Conservation (phyloP, 1,284 basidiomycete genomes). For the Singerocomus inundabilis region DNA sequence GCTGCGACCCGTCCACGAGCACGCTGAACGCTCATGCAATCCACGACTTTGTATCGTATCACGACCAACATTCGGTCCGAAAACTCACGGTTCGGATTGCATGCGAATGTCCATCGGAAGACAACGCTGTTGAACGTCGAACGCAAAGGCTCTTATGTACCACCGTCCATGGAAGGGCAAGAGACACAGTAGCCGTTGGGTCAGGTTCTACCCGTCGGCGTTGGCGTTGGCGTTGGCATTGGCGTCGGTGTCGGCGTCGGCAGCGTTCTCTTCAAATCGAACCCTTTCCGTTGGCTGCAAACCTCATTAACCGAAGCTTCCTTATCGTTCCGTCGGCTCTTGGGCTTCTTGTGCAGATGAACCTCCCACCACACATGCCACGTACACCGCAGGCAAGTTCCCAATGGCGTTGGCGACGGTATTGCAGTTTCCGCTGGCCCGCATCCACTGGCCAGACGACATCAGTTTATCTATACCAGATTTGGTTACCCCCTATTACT, state of each 20-base stretch:
- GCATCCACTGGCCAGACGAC: no score
- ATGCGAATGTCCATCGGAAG: no score
- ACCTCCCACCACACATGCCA: not conserved
- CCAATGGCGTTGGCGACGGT: not conserved
- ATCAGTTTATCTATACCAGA: not conserved
- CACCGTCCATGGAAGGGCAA: no score
- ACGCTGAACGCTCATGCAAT: no score
- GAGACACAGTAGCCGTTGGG: conserved; percentile 3
- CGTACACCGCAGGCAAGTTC: not conserved
- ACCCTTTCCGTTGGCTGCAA: conserved; percentile 7
- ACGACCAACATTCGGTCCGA: no score
- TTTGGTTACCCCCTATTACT: not conserved
- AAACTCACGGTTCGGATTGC: no score
- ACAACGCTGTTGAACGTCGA: no score
- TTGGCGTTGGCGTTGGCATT: conserved; percentile 13
- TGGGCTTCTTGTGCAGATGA: not conserved
- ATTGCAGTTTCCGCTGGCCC: not conserved
- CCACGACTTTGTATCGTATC: no score
- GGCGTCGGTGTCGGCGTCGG: not conserved
- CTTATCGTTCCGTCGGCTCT: conserved; percentile 1
- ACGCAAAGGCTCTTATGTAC: no score
- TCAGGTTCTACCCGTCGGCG: conserved; percentile 6
- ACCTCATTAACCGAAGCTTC: not conserved
- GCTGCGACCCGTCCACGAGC: no score
- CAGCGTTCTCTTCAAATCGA: no score